Percentiles rank a stretch among this genome's conserved stretches.
These are phyloP conservation scores for Starmerella bacillaris DNA, from an alignment of 805 yeast species.

Conservation along the genomic window DNA sequence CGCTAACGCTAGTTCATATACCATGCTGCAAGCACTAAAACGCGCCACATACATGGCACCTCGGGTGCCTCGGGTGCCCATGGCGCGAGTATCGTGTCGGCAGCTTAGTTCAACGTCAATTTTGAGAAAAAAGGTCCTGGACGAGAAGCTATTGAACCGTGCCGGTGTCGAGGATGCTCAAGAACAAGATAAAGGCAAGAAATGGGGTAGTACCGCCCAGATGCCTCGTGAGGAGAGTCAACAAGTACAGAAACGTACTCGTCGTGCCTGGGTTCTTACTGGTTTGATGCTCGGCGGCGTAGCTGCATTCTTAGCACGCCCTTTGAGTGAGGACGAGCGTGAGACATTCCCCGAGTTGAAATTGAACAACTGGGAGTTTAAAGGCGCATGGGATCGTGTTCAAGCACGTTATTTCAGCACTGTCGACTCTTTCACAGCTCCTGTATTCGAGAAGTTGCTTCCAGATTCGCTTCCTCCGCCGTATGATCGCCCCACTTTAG, in stretches of 20 bases:
- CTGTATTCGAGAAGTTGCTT: constrained; percentile 77
- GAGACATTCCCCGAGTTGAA: constrained; percentile 36
- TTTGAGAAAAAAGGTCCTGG: constrained; percentile 29
- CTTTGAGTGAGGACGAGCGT: constrained; percentile 70
- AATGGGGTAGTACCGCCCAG: constrained; percentile 37
- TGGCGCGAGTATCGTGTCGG: neutral
- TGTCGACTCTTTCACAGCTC: constrained; percentile 75
- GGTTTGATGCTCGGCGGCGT: constrained; percentile 34
- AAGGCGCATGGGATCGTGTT: constrained; percentile 49
- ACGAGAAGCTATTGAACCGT: constrained; percentile 63
- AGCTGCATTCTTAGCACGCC: constrained; percentile 51
- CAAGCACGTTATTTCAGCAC: constrained; percentile 53
- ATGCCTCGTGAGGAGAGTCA: constrained; percentile 23
- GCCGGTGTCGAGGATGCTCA: constrained; percentile 42
- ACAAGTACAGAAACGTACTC: constrained; percentile 47
- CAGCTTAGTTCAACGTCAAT: neutral
- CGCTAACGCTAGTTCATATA: too few relatives aligned
- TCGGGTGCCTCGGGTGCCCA: neutral
- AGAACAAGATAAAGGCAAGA: constrained; percentile 19
- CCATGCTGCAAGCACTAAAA: too few relatives aligned
- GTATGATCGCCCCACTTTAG: constrained; percentile 85
- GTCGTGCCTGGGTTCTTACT: constrained; percentile 33
- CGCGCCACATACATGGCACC: neutral
- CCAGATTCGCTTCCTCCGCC: constrained; percentile 89
- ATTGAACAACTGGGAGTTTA: constrained; percentile 47